Conservation (phyloP, 2,329 filamentous ascomycete genomes). For the Fusarium annulatum region DNA sequence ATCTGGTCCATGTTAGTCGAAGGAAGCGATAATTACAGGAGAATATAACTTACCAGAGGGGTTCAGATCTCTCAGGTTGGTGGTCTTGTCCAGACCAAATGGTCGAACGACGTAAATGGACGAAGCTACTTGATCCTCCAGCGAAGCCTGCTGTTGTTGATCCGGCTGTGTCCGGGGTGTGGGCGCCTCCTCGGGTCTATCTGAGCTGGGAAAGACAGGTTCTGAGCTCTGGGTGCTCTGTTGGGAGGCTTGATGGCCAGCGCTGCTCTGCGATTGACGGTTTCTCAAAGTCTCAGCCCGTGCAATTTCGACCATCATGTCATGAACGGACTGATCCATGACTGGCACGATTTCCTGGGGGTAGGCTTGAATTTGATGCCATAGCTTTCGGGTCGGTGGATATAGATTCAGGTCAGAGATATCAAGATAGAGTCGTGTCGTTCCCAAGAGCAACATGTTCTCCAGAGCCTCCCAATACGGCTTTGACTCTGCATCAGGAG, state of each 20-base stretch:
- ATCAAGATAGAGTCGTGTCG: constrained; percentile 87
- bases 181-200: constrained; percentile 65
- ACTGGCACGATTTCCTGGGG: constrained; percentile 96
- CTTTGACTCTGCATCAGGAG: constrained; percentile 79
- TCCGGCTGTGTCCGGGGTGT: constrained; percentile 56
- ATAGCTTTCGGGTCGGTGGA: constrained; percentile 90
- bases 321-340: constrained; percentile 95
- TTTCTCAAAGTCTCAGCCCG: constrained; percentile 80
- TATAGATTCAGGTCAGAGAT: constrained; percentile 91
- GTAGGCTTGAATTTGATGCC: constrained; percentile 94
- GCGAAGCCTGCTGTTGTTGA: constrained; percentile 63
- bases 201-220: constrained; percentile 82
- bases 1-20: constrained; percentile 60
- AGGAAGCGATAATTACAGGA: not conserved
- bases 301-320: constrained; percentile 91
- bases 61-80: constrained; percentile 94
- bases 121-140: constrained; percentile 84
- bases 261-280: constrained; percentile 69
- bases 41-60: constrained; percentile 71
- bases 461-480: constrained; percentile 88
- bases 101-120: constrained; percentile 88
- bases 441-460: constrained; percentile 89
- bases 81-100: constrained; percentile 85
- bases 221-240: constrained; percentile 73
- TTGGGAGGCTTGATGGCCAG: constrained; percentile 58